Evolutionary conservation across 179 eudicot species (phyloP), one percentile per base, ranked within the genome.

Genomic region (Silene coronaria): DNA sequence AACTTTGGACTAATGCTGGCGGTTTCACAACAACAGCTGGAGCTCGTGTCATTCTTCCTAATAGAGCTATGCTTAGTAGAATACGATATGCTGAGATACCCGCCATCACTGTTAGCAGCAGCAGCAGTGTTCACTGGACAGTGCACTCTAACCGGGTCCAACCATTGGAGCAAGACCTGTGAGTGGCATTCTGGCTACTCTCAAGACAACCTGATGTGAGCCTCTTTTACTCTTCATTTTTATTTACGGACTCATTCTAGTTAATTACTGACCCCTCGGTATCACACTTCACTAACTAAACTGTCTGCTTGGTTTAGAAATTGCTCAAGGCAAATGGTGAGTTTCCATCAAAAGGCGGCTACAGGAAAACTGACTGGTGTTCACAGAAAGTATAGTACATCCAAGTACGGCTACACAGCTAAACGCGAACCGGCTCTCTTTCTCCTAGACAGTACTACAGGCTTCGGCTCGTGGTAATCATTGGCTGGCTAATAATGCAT

Each of bases 291-390:
- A 28, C 32, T 28, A 42, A 42, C 48, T 42, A n/a, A 6, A 4
- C 48, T 42, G 48, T 42, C 6, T 42, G 12, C 48, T 76, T 48
- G 13, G 65, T 73, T 64, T 67, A 87, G 89, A 27, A 86, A 85
- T 57, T 85, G 89, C 51, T 77, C 87, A 21, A 82, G 79, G 75
- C 26, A 77, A 27, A 87, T 87, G 84, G 89, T 85, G 5, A 67
- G 71, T 5, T 87, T 80, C 77, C 97, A 93, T 65, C 85, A 90
- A 67, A 90, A 85, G 64, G 97, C 98, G 12, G 89, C 82, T 28
- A 81, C 87, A 34, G 98, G 98, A 62, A 94, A 86, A 76, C 89
- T 91, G 16, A 90, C 93, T 2, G 94, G 96, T 10, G 93, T 90
- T 22, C 85, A 88, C 80, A 87, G 90, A 70, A 94, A 94, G 80